Percentiles rank a stretch among this genome's conserved stretches.
Evolutionary conservation across 306 rosid species (phyloP).

Genomic region (Cucumis hystrix): DNA sequence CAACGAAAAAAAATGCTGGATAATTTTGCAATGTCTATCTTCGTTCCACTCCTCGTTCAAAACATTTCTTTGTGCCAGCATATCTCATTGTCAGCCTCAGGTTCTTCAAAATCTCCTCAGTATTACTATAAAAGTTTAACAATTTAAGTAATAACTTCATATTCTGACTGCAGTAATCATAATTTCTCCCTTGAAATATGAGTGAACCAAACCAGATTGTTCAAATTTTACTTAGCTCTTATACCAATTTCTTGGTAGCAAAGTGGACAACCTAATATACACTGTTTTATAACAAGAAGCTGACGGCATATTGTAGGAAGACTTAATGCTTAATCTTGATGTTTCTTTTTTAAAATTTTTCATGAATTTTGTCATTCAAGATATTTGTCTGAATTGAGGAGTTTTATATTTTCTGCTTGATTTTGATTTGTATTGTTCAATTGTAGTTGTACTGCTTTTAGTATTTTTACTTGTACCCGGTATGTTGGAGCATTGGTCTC

Average conservation of each 20-base stretch:
- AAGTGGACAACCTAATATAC: background rate
- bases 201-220: background rate
- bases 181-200: background rate
- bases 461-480: too few relatives aligned
- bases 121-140: background rate
- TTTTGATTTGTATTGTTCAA: too few relatives aligned
- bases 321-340: too few relatives aligned
- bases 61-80: background rate
- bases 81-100: background rate
- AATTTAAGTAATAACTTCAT: background rate
- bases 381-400: too few relatives aligned
- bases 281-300: background rate
- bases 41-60: background rate
- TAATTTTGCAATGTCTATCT: background rate
- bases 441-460: too few relatives aligned
- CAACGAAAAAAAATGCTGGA: background rate
- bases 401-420: too few relatives aligned
- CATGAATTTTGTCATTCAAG: too few relatives aligned
- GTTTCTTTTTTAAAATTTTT: too few relatives aligned
- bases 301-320: too few relatives aligned
- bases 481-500: too few relatives aligned
- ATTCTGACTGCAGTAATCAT: background rate
- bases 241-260: background rate
- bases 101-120: background rate
- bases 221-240: background rate